A percentile compares a stretch with the other conserved stretches of the same genome.
Evolutionary conservation across 192 early-diverging fungal genomes (phyloP).

Genomic region (Fimicolochytrium jonesii): DNA sequence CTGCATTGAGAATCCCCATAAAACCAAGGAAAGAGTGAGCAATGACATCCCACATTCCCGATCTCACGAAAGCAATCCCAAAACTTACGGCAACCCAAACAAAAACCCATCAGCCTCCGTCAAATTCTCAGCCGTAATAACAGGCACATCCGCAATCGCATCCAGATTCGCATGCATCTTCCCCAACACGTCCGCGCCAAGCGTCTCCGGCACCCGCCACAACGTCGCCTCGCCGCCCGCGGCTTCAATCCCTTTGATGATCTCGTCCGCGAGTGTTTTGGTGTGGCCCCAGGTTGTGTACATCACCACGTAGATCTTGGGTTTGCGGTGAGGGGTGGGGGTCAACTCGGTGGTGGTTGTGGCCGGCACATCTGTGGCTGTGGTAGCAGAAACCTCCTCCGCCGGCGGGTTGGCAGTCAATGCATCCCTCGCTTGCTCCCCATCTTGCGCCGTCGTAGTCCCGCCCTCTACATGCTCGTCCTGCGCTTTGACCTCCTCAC

Average conservation of each 20-base stretch:
- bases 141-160: conserved; percentile 44
- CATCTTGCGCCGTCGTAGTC: neutral
- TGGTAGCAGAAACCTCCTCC: neutral
- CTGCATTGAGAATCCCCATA: neutral
- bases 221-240: conserved; percentile 50
- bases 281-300: conserved; percentile 69
- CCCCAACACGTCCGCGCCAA: conserved; percentile 60
- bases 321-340: neutral
- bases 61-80: neutral
- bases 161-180: conserved; percentile 56
- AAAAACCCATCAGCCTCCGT: conserved; percentile 63
- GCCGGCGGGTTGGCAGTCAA: neutral
- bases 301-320: conserved; percentile 62
- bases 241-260: conserved; percentile 62
- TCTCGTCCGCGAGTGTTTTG: conserved; percentile 56
- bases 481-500: too few species aligned
- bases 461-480: neutral
- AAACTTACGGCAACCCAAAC: conserved; percentile 58
- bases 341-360: neutral
- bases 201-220: conserved; percentile 60
- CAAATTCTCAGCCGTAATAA: conserved; percentile 49
- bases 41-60: neutral
- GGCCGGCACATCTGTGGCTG: neutral
- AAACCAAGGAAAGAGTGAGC: neutral
- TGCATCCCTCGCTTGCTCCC: neutral